These are phyloP conservation scores for Meripilus lineatus DNA, from an alignment of 1,284 basidiomycete genomes.

Conservation along the genomic window DNA sequence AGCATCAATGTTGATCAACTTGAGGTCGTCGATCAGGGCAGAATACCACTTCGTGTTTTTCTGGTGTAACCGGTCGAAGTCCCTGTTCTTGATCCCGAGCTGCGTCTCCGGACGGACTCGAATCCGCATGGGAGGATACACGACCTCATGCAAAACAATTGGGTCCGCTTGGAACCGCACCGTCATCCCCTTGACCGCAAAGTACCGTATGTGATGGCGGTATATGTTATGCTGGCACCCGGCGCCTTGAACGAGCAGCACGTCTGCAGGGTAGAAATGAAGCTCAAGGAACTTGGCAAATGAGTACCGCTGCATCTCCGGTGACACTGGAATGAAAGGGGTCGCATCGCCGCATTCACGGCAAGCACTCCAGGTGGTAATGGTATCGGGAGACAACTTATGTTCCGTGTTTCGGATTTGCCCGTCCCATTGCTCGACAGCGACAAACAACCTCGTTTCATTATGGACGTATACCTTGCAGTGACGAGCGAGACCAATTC, in stretches of 20 bases:
- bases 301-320: slow-evolving; percentile 92
- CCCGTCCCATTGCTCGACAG: slow-evolving; percentile 83
- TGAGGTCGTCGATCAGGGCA: slow-evolving; percentile 67
- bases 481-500: slow-evolving; percentile 78
- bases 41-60: slow-evolving; percentile 73
- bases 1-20: slow-evolving; percentile 71
- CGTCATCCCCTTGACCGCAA: slow-evolving; percentile 80
- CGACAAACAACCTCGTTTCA: slow-evolving; percentile 77
- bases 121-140: slow-evolving; percentile 86
- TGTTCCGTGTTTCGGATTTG: slow-evolving; percentile 58
- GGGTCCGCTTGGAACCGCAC: slow-evolving; percentile 89
- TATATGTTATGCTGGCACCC: slow-evolving; percentile 95
- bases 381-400: slow-evolving; percentile 59
- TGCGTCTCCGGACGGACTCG: slow-evolving; percentile 83
- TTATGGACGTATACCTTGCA: slow-evolving; percentile 90
- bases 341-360: slow-evolving; percentile 78
- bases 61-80: slow-evolving; percentile 75
- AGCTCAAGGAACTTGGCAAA: slow-evolving; percentile 92
- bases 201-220: slow-evolving; percentile 90
- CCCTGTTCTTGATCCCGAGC: slow-evolving; percentile 84
- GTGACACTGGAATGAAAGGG: slow-evolving; percentile 85
- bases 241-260: slow-evolving; percentile 75
- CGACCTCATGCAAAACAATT: slow-evolving; percentile 80
- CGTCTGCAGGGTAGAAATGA: slow-evolving; percentile 86
- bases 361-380: slow-evolving; percentile 94